Evolutionary conservation across 768 basidiomycete genomes (phyloP).

Genomic region (Candolleomyces aberdarensis): DNA sequence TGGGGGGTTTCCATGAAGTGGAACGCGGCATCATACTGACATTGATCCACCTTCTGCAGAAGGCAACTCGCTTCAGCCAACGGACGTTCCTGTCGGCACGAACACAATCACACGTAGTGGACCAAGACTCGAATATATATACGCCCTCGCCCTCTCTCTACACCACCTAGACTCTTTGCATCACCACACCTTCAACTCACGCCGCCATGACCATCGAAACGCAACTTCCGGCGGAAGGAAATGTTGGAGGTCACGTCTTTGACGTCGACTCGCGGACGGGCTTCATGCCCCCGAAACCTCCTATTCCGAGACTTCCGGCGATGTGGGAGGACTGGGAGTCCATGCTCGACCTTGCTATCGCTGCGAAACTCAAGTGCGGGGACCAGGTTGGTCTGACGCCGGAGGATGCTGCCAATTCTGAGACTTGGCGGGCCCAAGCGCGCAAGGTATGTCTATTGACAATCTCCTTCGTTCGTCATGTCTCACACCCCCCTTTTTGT

Average conservation of each 20-base stretch:
- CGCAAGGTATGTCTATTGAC: slow-evolving; percentile 37
- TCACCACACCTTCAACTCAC: slow-evolving; percentile 1
- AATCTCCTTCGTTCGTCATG: background rate
- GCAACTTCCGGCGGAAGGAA: background rate
- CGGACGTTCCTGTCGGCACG: slow-evolving; percentile 2
- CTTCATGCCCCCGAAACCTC: slow-evolving; percentile 83
- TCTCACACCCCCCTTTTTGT: background rate
- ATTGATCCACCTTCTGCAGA: background rate
- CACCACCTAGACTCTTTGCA: slow-evolving; percentile 6
- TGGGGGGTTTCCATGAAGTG: slow-evolving; percentile 2
- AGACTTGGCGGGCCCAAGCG: slow-evolving; percentile 52
- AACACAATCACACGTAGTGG: background rate
- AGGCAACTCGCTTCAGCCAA: background rate
- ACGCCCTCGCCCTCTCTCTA: background rate
- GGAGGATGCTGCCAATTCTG: slow-evolving; percentile 41
- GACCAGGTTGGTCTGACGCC: slow-evolving; percentile 43
- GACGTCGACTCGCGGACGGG: slow-evolving; percentile 90
- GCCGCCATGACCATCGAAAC: background rate
- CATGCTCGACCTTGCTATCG: slow-evolving; percentile 48
- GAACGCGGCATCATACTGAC: background rate
- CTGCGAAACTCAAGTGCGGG: slow-evolving; percentile 53
- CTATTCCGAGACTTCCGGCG: slow-evolving; percentile 56
- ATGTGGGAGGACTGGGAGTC: slow-evolving; percentile 76
- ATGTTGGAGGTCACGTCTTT: slow-evolving; percentile 73
- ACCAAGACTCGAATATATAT: slow-evolving; percentile 2